Base-by-base conservation (phyloP, 2,329 filamentous ascomycete species). In the Neospermospora avenae region DNA sequence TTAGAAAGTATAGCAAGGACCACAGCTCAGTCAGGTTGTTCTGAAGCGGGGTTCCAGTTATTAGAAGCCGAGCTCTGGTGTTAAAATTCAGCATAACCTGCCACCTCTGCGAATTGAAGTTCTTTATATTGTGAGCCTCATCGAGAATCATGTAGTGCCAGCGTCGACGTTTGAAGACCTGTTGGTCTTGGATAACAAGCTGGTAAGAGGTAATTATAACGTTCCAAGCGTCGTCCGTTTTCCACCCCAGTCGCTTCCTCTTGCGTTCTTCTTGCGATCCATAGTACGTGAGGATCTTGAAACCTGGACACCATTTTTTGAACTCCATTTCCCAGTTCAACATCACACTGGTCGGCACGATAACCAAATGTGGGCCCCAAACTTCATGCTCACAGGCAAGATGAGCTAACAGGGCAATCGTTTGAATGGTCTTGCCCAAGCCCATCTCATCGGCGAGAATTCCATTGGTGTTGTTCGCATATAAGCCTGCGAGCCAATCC, bases 301-400 rank as follows among this genome's bases (percentile, higher is more conserved):
- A 99, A 0, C 95, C 93, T 3, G 96, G 95, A 59, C 93, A 91
- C 85, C 93, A 99, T 74, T 99, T 99, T 72, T 98, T 98, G 81
- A 99, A 99, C 75, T 99, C 95, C 89, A 98, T 98, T 74, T 99
- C 96, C 95, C 95, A 99, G 72, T 99, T 99, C 65, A 99, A 84
- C 82, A 99, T 97, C 52, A 99, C 96, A 75, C 93, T 98, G 2
- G 95, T 99, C 1, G 95, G 95, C 1, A 99, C 95, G 62, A 99
- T 89, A 52, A 99, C 91, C 24, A 99, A 79, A 78, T 99, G 95
- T 0, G 95, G 92, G 0, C 96, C 95, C 96, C 95, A 99, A 4
- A 96, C 86, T 70, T 92, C 86, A 71, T 96, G 90, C 41, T 91
- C 83, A 63, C 93, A 93, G 8, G 96, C 95, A 37, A 99, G 81